These are phyloP conservation scores for Castanea crenata DNA, from an alignment of 306 rosid species.

Conservation along the genomic window DNA sequence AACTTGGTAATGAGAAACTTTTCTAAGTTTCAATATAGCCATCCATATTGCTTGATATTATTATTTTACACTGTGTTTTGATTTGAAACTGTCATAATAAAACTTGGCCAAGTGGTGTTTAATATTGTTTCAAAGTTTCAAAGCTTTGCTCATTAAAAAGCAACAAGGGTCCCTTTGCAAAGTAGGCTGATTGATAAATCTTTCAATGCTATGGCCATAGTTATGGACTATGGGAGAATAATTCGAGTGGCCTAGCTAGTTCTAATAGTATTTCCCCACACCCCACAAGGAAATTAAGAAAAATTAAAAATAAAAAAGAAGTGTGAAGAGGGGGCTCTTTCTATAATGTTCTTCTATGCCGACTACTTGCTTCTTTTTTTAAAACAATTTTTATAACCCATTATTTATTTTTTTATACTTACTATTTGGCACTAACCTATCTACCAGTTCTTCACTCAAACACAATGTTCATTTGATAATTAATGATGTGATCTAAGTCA, in stretches of 20 bases:
- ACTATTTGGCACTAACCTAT: too few relatives aligned
- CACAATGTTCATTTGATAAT: too few relatives aligned
- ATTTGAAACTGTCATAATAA: slow-evolving; percentile 41
- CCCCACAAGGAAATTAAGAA: slow-evolving; percentile 32
- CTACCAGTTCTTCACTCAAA: too few relatives aligned
- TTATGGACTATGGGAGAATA: slow-evolving; percentile 29
- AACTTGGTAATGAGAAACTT: too few relatives aligned
- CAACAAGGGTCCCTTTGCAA: slow-evolving; percentile 37
- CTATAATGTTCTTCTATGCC: neutral
- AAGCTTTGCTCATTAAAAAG: slow-evolving; percentile 34
- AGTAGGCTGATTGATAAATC: slow-evolving; percentile 25
- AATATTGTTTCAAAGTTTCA: slow-evolving; percentile 27
- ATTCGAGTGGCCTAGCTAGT: slow-evolving; percentile 17
- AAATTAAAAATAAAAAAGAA: slow-evolving; percentile 10
- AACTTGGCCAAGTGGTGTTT: slow-evolving; percentile 29
- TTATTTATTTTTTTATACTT: slow-evolving; percentile 7
- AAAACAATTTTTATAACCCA: slow-evolving; percentile 30
- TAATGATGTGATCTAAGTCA: too few relatives aligned
- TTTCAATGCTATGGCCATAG: slow-evolving; percentile 47
- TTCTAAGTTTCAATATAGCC: too few relatives aligned
- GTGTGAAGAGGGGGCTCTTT: slow-evolving; percentile 34
- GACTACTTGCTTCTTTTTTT: neutral
- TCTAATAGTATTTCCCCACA: slow-evolving; percentile 40
- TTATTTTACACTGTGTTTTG: slow-evolving; percentile 5
- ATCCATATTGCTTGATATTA: neutral